Evolutionary conservation across 1,284 basidiomycete species (phyloP).

Genomic region (Puccinia hordei): DNA sequence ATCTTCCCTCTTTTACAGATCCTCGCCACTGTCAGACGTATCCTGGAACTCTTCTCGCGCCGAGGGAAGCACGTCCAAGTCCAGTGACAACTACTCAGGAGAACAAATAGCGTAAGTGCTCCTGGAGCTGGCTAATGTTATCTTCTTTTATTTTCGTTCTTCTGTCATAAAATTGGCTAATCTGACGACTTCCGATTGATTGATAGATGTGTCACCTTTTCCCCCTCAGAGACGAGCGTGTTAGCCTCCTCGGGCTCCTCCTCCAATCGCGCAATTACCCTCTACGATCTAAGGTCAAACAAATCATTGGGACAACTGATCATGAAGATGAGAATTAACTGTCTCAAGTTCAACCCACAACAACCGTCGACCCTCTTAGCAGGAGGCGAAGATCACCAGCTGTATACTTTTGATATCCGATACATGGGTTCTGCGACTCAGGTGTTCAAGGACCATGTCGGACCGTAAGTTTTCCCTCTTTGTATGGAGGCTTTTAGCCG

Average conservation of each 20-base stretch:
- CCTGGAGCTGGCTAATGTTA: no score
- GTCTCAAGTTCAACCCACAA: slow-evolving; percentile 91
- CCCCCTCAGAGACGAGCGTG: slow-evolving; percentile 87
- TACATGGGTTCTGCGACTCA: slow-evolving; percentile 80
- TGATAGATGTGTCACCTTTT: slow-evolving; percentile 84
- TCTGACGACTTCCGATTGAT: slow-evolving; percentile 55
- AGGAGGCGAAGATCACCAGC: slow-evolving; percentile 95
- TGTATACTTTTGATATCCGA: slow-evolving; percentile 97
- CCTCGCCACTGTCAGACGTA: slow-evolving; percentile 68
- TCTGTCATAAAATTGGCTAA: neutral
- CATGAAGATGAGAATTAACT: slow-evolving; percentile 81
- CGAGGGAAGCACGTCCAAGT: slow-evolving; percentile 25
- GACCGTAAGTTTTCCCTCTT: slow-evolving; percentile 63
- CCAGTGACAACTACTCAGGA: slow-evolving; percentile 45
- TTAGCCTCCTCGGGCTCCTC: slow-evolving; percentile 83
- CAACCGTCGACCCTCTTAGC: slow-evolving; percentile 87
- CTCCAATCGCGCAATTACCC: slow-evolving; percentile 82
- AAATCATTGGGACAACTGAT: slow-evolving; percentile 87
- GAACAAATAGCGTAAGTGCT: slow-evolving; percentile 46
- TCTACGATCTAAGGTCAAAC: slow-evolving; percentile 94
- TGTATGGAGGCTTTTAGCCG: neutral
- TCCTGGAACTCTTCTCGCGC: slow-evolving; percentile 75
- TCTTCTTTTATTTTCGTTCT: neutral
- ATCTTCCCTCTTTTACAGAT: slow-evolving; percentile 59
- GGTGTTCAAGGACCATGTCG: slow-evolving; percentile 96